These are phyloP conservation scores for Tolypocladium guangdongense DNA, from an alignment of 2,329 filamentous ascomycete genomes.

Conservation along the genomic window DNA sequence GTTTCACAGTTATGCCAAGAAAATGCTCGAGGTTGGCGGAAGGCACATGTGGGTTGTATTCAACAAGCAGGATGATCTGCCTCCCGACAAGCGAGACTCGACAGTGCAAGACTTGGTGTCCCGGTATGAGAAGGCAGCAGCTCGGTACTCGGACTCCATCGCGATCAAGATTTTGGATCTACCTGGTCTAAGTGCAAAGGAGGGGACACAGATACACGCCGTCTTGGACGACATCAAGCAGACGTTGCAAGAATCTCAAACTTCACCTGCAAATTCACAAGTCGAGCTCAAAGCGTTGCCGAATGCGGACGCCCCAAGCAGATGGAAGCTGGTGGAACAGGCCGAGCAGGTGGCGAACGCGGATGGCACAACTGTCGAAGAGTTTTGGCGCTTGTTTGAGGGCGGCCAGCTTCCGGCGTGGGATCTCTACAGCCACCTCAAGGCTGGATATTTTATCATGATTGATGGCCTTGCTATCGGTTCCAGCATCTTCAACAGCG, in stretches of 20 bases:
- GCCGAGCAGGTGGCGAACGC: slow-evolving; percentile 3
- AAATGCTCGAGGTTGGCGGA: slow-evolving; percentile 9
- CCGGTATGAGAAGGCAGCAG: slow-evolving; percentile 7
- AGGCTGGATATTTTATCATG: slow-evolving; percentile 20
- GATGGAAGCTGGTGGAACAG: background rate
- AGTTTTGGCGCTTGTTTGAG: slow-evolving; percentile 17
- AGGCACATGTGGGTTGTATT: slow-evolving; percentile 18
- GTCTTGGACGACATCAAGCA: background rate
- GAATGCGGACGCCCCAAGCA: background rate
- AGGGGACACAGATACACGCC: slow-evolving; percentile 8
- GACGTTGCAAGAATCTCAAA: background rate
- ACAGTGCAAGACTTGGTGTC: slow-evolving; percentile 6
- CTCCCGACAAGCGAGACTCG: slow-evolving; percentile 4
- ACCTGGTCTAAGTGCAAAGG: slow-evolving; percentile 13
- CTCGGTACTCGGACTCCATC: slow-evolving; percentile 2
- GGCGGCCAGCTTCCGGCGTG: slow-evolving; percentile 15
- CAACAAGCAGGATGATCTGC: slow-evolving; percentile 20
- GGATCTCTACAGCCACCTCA: slow-evolving; percentile 23
- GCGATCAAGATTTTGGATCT: slow-evolving; percentile 11
- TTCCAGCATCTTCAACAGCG: slow-evolving; percentile 14
- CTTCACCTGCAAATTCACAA: background rate
- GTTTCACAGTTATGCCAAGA: slow-evolving; percentile 10
- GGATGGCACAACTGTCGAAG: slow-evolving; percentile 1
- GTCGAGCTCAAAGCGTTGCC: too few relatives aligned
- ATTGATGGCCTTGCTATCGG: slow-evolving; percentile 14